phyloP scores from a whole-genome alignment of 176 grass and related monocot species.

The Musa acuminata region DNA sequence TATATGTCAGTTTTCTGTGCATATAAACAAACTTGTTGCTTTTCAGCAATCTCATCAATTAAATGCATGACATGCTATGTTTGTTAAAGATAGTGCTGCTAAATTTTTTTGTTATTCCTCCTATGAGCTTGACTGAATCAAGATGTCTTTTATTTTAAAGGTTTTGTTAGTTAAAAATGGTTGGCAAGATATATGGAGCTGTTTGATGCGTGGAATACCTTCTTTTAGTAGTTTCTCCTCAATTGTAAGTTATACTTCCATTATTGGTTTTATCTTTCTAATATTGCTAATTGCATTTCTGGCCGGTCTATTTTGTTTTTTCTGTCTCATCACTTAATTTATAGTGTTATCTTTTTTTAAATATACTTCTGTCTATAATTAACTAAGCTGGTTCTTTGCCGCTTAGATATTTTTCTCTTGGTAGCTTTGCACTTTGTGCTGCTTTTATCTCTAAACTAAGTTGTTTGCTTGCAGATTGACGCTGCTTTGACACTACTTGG shows the following conservation, averaged over 20 bases:
- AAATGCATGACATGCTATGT: not conserved
- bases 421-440: not conserved
- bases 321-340: too few species aligned
- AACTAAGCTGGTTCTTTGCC: not conserved
- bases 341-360: too few species aligned
- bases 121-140: not conserved
- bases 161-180: slow-evolving; percentile 47
- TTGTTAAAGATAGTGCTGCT: not conserved
- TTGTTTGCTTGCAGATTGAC: slow-evolving; percentile 47
- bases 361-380: not conserved
- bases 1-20: too few species aligned
- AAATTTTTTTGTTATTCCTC: not conserved
- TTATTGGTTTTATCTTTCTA: slow-evolving; percentile 23
- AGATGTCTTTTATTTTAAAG: slow-evolving; percentile 37
- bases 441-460: not conserved
- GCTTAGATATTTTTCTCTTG: not conserved
- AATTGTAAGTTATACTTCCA: slow-evolving; percentile 53
- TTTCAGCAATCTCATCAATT: not conserved
- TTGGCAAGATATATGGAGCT: slow-evolving; percentile 91
- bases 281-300: not conserved
- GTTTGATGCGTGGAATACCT: slow-evolving; percentile 57
- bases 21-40: too few species aligned
- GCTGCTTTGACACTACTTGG: slow-evolving; percentile 58
- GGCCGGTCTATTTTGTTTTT: not conserved
- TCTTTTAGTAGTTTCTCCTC: slow-evolving; percentile 44